These are phyloP conservation scores for Fusarium nelsonii DNA, from an alignment of 2,329 filamentous ascomycete species.

Conservation along the genomic window DNA sequence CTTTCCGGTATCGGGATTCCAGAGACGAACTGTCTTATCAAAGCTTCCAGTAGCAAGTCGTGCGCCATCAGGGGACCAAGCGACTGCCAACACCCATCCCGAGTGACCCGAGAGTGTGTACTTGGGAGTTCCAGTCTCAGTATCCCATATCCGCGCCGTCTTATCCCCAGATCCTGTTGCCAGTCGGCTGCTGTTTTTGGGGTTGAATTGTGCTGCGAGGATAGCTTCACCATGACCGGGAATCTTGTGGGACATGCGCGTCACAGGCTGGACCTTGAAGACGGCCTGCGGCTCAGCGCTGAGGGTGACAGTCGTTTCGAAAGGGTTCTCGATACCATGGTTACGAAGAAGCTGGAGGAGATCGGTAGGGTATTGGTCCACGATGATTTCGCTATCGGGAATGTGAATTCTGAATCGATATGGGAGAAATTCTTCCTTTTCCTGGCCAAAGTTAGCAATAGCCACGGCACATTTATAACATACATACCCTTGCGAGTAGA, in stretches of 20 bases:
- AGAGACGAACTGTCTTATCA: conserved; percentile 91
- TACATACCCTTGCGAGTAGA: conserved; percentile 77
- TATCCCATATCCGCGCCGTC: conserved; percentile 94
- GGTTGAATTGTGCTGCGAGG: conserved; percentile 86
- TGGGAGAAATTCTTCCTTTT: conserved; percentile 70
- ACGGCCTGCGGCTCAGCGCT: conserved; percentile 85
- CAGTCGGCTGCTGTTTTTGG: conserved; percentile 78
- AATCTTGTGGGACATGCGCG: conserved; percentile 88
- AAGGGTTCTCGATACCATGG: conserved; percentile 70
- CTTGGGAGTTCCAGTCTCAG: conserved; percentile 89
- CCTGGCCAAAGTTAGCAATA: conserved; percentile 50
- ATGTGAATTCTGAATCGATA: conserved; percentile 73
- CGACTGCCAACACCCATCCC: conserved; percentile 87
- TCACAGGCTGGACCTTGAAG: conserved; percentile 92
- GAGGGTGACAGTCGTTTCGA: conserved; percentile 67
- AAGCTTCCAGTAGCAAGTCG: conserved; percentile 90
- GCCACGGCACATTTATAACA: fast-evolving
- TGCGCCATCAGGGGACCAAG: conserved; percentile 86
- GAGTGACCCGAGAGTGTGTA: conserved; percentile 89
- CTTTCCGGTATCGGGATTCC: conserved; percentile 86
- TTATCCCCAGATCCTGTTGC: conserved; percentile 92
- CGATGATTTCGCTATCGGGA: conserved; percentile 63
- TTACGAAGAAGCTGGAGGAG: conserved; percentile 66
- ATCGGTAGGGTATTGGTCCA: conserved; percentile 69
- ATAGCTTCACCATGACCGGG: conserved; percentile 94